Evolutionary conservation across 202 grass and related monocot genomes (phyloP), one percentile per base, ranked within the genome.

Genomic region (Cymbopogon flexuosus): DNA sequence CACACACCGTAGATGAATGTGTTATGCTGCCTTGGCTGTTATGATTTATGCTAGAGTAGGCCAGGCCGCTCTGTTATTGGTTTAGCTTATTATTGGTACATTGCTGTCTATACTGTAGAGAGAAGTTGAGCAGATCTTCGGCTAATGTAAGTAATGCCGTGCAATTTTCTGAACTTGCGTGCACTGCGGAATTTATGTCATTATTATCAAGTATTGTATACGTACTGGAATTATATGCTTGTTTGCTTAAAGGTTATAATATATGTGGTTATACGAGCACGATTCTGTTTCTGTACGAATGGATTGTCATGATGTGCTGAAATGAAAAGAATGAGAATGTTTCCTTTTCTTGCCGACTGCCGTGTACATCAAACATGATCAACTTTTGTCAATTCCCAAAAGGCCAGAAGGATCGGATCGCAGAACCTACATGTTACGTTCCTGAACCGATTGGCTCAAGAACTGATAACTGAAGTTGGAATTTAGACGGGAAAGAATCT

Each of bases 11-110:
- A 46, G 18, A 36, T 0, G 52, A 74, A 73, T 74, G 58, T 84
- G 68, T 79, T 74, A 84, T 54, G 21, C 35, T 57, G 52, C n/a
- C n/a, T 22, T 79, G 15, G 31, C 68, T 77, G 29, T 60, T 64
- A 19, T 75, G 68, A 69, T 70, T 82, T 64, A 81, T 51, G 45
- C 10, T 81, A 72, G 65, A 72, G 30, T 78, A 73, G 16, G 30
- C 65, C 16, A 58, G 33, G 67, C 15, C 27, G 46, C 27, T 19
- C 1, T 18, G 47, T 70, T 61, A 67, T 51, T 27, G 27, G 27
- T 27, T 27, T 27, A 27, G 27, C 27, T 27, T 51, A 41, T 39
- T 39, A 19, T 19, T 56, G 51, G 5, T 18, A 8, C 18, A 14
- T 52, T 31, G 4, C 9, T 77, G 3, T 75, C 43, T 21, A 79